Evolutionary conservation across 108 stramenopile species (phyloP), one percentile per base, ranked within the genome.

Genomic region (Skeletonema menzelii): DNA sequence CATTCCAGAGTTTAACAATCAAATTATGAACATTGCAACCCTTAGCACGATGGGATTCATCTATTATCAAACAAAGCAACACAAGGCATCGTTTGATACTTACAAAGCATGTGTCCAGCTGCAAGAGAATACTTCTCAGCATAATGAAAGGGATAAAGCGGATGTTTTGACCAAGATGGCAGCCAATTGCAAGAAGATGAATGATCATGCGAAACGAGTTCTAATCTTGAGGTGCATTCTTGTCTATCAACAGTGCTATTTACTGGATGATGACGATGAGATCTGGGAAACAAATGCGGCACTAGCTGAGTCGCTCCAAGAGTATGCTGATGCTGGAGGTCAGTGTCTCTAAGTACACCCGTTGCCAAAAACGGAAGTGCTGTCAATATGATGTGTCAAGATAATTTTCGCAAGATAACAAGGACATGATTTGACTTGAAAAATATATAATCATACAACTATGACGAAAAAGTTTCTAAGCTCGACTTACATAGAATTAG

Each of bases 1-100:
- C 15, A 27, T 80, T 14, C 80, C 80, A 1, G 44, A 64, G 0
- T 70, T 70, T 35, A 27, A 34, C 5, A 64, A 68, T n/a, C 61
- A 42, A 24, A 65, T 60, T 10, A 80, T 80, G 80, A 69, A 62
- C 7, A 58, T 80, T 15, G 49, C 73, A 22, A 80, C 72, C 8
- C 26, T 80, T 42, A 80, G 80, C 65, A 74, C 73, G 24, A 80
- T 80, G 80, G 80, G 72, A 56, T 80, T 70, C 73, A 68, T 79
- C 31, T 79, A 79, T 46, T 70, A 67, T 37, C 70, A 70, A 65
- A 74, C 69, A 13, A 80, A 80, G 30, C 69, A 65, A 20, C 74
- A 74, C 63, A 73, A 70, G 8, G 40, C 32, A 42, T 68, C 80
- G 0, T 37, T 80, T 35, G 80, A 80, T 59, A 79, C 80, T 11